These are phyloP conservation scores for Podospora tetraspora DNA, from an alignment of 495 filamentous ascomycete species.

Conservation along the genomic window DNA sequence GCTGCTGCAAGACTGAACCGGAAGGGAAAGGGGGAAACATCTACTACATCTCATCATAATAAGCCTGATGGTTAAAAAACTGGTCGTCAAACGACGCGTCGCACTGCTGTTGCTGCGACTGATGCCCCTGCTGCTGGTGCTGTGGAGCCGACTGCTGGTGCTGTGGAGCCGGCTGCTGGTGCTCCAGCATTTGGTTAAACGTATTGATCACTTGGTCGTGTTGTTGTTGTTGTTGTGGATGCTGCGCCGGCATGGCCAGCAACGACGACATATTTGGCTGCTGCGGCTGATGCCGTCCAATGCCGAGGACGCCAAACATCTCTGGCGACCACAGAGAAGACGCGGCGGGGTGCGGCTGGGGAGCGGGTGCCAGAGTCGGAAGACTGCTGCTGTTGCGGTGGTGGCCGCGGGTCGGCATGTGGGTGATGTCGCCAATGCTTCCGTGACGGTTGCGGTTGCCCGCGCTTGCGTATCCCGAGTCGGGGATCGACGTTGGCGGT, in stretches of 20 bases:
- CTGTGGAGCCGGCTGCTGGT: background rate
- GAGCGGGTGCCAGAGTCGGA: background rate
- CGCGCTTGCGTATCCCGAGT: constrained; percentile 27
- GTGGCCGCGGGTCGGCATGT: constrained; percentile 1
- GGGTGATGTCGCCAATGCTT: constrained; percentile 19
- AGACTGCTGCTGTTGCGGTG: constrained; percentile 1
- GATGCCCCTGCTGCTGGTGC: background rate
- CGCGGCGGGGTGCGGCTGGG: too few relatives aligned
- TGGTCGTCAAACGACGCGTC: background rate
- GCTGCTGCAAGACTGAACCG: too few relatives aligned
- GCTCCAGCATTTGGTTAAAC: background rate
- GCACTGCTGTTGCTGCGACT: background rate
- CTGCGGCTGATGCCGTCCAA: background rate
- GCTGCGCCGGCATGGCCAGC: background rate
- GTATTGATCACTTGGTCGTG: background rate
- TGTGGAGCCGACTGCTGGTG: background rate
- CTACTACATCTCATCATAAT: background rate
- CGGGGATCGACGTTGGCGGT: constrained; percentile 19
- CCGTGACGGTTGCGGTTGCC: constrained; percentile 14
- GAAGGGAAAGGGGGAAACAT: background rate
- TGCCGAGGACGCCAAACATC: background rate
- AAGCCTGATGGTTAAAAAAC: background rate
- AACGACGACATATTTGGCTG: background rate
- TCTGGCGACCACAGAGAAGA: background rate
- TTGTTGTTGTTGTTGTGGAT: background rate